Evolutionary conservation across 2,329 filamentous ascomycete species (phyloP).

Genomic region (Lachnellula arida): DNA sequence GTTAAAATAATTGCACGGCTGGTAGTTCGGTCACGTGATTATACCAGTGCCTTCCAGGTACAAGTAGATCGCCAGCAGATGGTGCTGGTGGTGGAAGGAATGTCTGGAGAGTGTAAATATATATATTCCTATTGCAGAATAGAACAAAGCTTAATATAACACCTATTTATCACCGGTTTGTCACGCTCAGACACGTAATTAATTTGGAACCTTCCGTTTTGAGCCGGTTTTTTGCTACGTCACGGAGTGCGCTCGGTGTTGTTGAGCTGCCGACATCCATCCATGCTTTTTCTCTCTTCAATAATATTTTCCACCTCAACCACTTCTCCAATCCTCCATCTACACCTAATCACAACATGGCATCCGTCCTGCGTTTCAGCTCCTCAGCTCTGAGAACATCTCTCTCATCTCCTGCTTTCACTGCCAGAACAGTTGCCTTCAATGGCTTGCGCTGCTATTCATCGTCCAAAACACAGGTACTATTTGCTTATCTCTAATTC

Average conservation of each 20-base stretch:
- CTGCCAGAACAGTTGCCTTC: constrained; percentile 67
- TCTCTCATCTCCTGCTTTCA: constrained; percentile 61
- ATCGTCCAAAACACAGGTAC: constrained; percentile 82
- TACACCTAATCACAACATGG: constrained; percentile 56
- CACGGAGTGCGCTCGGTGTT: background rate
- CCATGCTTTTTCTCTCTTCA: constrained; percentile 3
- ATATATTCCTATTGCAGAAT: no score
- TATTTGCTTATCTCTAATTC: constrained; percentile 19
- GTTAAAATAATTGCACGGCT: no score
- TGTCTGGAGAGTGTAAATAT: no score
- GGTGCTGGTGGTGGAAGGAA: no score
- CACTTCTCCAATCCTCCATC: constrained; percentile 28
- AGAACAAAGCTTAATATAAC: no score
- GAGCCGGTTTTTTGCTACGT: background rate
- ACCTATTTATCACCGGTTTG: no score
- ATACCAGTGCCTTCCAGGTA: no score
- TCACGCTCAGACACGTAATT: background rate
- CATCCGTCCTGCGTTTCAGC: constrained; percentile 76
- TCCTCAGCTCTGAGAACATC: constrained; percentile 77
- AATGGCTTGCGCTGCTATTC: constrained; percentile 88
- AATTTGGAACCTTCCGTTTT: background rate
- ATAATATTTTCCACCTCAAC: constrained; percentile 28
- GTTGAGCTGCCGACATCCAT: background rate
- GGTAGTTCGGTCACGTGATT: no score
- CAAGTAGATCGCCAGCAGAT: no score